These are phyloP conservation scores for Cladobotryum protrusum DNA, from an alignment of 2,329 filamentous ascomycete species.

Conservation along the genomic window DNA sequence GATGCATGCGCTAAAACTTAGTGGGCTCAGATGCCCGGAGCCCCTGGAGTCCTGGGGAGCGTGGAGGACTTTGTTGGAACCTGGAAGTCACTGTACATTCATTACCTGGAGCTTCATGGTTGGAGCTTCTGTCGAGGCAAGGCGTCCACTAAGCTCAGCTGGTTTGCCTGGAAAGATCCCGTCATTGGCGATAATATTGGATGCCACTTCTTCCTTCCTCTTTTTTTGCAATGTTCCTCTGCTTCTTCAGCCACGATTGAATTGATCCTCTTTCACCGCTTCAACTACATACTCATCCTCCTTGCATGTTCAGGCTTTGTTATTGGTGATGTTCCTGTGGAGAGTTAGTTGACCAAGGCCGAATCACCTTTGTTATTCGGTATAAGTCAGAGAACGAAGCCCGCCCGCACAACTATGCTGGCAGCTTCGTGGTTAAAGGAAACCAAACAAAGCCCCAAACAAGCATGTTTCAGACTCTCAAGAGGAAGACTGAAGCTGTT, in stretches of 20 bases:
- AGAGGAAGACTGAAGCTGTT: conserved; percentile 18
- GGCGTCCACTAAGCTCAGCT: conserved; percentile 2
- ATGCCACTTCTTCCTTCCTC: no score
- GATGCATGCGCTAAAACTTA: neutral
- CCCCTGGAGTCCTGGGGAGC: no score
- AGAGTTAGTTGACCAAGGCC: neutral
- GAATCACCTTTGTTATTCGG: neutral
- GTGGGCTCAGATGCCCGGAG: neutral
- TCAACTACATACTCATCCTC: no score
- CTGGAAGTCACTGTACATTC: no score
- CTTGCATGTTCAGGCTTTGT: no score
- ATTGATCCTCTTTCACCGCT: neutral
- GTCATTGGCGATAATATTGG: no score
- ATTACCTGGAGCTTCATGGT: no score
- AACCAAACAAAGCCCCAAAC: neutral
- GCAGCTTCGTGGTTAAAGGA: neutral
- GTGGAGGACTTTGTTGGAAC: no score
- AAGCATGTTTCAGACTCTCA: conserved; percentile 22
- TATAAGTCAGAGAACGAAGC: conserved; percentile 4
- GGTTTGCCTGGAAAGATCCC: neutral
- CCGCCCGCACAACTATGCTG: neutral
- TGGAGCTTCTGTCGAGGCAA: neutral
- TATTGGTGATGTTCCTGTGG: no score
- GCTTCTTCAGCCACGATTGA: no score
- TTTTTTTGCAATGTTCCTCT: no score